Evolutionary conservation across 805 yeast genomes (phyloP).

Genomic region (Candida nemodendra): DNA sequence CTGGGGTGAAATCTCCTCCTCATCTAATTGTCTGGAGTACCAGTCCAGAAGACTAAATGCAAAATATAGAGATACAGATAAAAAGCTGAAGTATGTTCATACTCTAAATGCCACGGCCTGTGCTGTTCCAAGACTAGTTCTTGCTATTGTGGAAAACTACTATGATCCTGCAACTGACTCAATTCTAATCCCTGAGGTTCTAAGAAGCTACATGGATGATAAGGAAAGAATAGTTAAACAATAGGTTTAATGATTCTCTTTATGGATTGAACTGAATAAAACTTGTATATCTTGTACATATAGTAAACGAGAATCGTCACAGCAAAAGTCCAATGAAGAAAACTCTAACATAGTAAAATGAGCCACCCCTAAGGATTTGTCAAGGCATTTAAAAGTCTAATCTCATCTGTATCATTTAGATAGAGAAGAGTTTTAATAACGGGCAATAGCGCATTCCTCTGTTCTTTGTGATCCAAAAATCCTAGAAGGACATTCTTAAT

Average conservation of each 20-base stretch:
- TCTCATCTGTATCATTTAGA: slow-evolving; percentile 69
- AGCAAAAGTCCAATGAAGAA: no score
- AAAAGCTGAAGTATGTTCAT: slow-evolving; percentile 54
- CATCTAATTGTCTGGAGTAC: slow-evolving; percentile 90
- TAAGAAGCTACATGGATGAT: slow-evolving; percentile 73
- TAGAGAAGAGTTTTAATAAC: slow-evolving; percentile 76
- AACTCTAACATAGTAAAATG: no score
- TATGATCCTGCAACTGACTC: slow-evolving; percentile 58
- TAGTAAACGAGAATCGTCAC: background rate
- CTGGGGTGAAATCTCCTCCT: slow-evolving; percentile 92
- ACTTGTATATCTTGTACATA: background rate
- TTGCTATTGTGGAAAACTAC: slow-evolving; percentile 85
- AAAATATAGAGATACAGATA: slow-evolving; percentile 40
- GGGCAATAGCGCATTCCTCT: slow-evolving; percentile 78
- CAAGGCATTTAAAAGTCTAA: slow-evolving; percentile 60
- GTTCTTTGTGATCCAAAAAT: slow-evolving; percentile 90
- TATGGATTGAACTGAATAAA: no score
- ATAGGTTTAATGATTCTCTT: background rate
- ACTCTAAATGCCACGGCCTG: slow-evolving; percentile 94
- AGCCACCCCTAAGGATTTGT: slow-evolving; percentile 5
- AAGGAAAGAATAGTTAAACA: slow-evolving; percentile 30
- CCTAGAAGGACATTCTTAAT: slow-evolving; percentile 89
- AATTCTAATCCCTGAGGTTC: slow-evolving; percentile 64
- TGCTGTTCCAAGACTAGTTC: slow-evolving; percentile 89
- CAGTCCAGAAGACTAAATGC: slow-evolving; percentile 84